These are phyloP conservation scores for Dentipellis fragilis DNA, from an alignment of 768 basidiomycete species.

Conservation along the genomic window DNA sequence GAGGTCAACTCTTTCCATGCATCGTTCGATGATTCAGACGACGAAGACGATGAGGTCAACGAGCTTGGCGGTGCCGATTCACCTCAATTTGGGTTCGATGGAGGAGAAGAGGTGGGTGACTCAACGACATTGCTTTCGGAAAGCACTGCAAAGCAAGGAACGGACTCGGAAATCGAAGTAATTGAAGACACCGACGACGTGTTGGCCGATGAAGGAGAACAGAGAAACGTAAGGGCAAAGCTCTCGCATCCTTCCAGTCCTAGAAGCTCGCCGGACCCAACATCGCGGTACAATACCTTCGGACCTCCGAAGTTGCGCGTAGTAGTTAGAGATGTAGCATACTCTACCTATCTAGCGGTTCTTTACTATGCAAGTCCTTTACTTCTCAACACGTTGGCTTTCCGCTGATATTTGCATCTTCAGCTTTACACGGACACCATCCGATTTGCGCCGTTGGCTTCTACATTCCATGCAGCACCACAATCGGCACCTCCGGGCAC, in stretches of 20 bases:
- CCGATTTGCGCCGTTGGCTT: slow-evolving; percentile 76
- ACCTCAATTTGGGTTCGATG: slow-evolving; percentile 7
- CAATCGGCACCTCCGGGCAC: slow-evolving; percentile 5
- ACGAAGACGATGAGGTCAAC: slow-evolving; percentile 33
- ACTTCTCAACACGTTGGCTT: neutral
- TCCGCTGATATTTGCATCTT: neutral
- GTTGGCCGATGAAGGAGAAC: slow-evolving; percentile 1
- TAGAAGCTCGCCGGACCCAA: slow-evolving; percentile 13
- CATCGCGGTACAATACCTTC: neutral
- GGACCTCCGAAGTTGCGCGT: slow-evolving; percentile 44
- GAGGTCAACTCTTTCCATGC: slow-evolving; percentile 31
- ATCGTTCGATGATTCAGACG: slow-evolving; percentile 41
- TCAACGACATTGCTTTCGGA: neutral
- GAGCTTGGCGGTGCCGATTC: slow-evolving; percentile 11
- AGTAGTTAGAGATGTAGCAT: slow-evolving; percentile 47
- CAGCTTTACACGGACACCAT: slow-evolving; percentile 83
- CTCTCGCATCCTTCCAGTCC: slow-evolving; percentile 32
- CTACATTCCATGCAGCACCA: slow-evolving; percentile 37
- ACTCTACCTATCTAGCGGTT: slow-evolving; percentile 52
- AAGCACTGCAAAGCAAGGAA: slow-evolving; percentile 25
- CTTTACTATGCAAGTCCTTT: slow-evolving; percentile 57
- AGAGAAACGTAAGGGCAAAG: slow-evolving; percentile 24
- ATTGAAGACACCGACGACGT: slow-evolving; percentile 10
- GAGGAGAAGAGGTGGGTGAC: slow-evolving; percentile 1
- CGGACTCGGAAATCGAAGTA: slow-evolving; percentile 23